A percentile compares a stretch with the other conserved stretches of the same genome.
These are phyloP conservation scores for Trichoderma asperelloides DNA, from an alignment of 495 filamentous ascomycete genomes.

Conservation along the genomic window DNA sequence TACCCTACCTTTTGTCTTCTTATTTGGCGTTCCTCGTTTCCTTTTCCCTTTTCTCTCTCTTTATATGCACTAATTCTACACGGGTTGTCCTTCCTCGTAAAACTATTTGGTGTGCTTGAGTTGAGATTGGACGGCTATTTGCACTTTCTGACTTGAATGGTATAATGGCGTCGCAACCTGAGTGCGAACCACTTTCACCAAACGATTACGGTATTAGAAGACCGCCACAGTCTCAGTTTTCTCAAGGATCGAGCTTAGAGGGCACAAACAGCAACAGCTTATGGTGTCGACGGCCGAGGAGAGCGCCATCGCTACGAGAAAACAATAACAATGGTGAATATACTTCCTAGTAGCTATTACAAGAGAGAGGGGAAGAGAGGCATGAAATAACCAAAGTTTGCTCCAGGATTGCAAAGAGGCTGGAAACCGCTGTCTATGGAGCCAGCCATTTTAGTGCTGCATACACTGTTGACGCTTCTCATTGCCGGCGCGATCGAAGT, in stretches of 20 bases:
- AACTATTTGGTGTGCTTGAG: background rate
- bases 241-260: background rate
- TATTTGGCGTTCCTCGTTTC: background rate
- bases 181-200: background rate
- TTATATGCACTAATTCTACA: background rate
- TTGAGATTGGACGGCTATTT: background rate
- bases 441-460: slow-evolving; percentile 20
- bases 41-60: background rate
- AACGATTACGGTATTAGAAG: background rate
- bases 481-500: slow-evolving; percentile 25
- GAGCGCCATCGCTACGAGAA: background rate
- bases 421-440: slow-evolving; percentile 31
- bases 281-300: background rate
- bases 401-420: background rate
- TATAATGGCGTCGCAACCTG: background rate
- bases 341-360: background rate
- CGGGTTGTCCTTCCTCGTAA: too few relatives aligned
- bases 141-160: background rate
- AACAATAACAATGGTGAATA: too few relatives aligned
- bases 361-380: too few relatives aligned
- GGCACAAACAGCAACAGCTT: background rate
- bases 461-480: slow-evolving; percentile 18
- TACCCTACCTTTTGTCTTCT: background rate
- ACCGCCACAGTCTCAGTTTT: background rate
- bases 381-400: background rate